phyloP scores from a whole-genome alignment of 768 basidiomycete genomes.

The Zangia roseola region DNA sequence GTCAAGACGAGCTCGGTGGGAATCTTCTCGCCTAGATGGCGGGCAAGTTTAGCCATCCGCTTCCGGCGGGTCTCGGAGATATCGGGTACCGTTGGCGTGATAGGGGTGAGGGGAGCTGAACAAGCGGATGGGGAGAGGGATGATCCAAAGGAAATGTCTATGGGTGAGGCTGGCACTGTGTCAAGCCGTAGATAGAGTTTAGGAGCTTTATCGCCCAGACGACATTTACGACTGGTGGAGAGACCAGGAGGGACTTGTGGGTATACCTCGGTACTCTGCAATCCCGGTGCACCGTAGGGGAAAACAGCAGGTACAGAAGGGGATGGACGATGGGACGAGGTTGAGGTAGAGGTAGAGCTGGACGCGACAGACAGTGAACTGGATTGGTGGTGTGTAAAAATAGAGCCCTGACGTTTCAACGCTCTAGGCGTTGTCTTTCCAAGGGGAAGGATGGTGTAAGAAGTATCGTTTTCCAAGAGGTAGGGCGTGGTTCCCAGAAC shows the following conservation, averaged over 20 bases:
- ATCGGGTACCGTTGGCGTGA: conserved; percentile 22
- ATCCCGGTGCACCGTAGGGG: background rate
- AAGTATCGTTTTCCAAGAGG: conserved; percentile 28
- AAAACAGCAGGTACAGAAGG: background rate
- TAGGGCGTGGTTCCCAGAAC: conserved; percentile 37
- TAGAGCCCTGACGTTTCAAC: conserved; percentile 33
- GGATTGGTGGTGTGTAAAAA: conserved; percentile 24
- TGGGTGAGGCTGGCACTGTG: conserved; percentile 9
- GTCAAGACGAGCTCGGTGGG: conserved; percentile 53
- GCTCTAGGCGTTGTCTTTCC: conserved; percentile 15
- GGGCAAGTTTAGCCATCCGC: conserved; percentile 56
- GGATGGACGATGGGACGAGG: conserved; percentile 20
- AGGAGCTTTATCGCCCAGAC: conserved; percentile 13
- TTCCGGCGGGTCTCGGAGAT: conserved; percentile 39
- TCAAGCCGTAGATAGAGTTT: conserved; percentile 26
- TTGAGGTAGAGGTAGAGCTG: conserved; percentile 13
- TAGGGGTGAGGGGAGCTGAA: conserved; percentile 19
- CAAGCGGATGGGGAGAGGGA: conserved; percentile 13
- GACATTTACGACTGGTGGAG: conserved; percentile 9
- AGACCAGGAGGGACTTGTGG: conserved; percentile 20
- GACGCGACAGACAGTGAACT: conserved; percentile 24
- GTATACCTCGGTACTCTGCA: conserved; percentile 11
- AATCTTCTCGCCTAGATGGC: conserved; percentile 58
- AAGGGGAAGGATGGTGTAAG: conserved; percentile 24
- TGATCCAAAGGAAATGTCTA: conserved; percentile 6